phyloP scores from a whole-genome alignment of 2,329 filamentous ascomycete genomes.

The Colletotrichum horii region DNA sequence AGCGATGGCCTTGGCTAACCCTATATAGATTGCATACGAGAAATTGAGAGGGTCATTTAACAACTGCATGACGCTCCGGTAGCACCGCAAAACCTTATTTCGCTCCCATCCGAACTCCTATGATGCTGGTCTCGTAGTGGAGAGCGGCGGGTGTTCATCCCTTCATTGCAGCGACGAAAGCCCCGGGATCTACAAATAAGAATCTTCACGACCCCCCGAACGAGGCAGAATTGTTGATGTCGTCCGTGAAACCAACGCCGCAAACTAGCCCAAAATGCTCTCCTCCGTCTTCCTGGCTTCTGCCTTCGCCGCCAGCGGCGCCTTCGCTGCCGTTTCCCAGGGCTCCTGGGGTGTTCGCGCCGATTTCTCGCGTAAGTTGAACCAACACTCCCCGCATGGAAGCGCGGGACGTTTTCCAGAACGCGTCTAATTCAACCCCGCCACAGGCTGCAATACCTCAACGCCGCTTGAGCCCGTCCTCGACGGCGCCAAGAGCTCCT shows the following conservation, averaged over 20 bases:
- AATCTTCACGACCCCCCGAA: not conserved
- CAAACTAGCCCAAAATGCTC: not conserved
- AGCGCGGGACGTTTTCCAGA: not conserved
- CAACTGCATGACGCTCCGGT: not conserved
- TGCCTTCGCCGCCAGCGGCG: not conserved
- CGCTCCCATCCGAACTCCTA: not conserved
- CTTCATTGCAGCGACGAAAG: not conserved
- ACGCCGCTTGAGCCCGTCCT: not conserved
- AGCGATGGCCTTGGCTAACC: not conserved
- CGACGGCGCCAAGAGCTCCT: not conserved
- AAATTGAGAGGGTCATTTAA: not conserved
- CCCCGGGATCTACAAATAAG: not conserved
- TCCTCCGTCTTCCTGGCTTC: not conserved
- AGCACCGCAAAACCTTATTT: not conserved
- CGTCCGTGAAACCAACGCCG: fast-evolving
- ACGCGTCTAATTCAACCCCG: not conserved
- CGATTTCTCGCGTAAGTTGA: not conserved
- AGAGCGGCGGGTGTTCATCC: not conserved
- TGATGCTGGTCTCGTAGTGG: not conserved
- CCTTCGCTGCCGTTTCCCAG: not conserved
- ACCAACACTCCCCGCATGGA: not conserved
- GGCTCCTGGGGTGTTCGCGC: not conserved
- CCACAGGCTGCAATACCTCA: not conserved
- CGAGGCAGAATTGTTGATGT: fast-evolving
- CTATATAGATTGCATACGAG: constrained; percentile 1